A percentile compares a stretch with the other conserved stretches of the same genome.
These are phyloP conservation scores for Suaeda aralocaspica DNA, from an alignment of 148 eudicot species.

Conservation along the genomic window DNA sequence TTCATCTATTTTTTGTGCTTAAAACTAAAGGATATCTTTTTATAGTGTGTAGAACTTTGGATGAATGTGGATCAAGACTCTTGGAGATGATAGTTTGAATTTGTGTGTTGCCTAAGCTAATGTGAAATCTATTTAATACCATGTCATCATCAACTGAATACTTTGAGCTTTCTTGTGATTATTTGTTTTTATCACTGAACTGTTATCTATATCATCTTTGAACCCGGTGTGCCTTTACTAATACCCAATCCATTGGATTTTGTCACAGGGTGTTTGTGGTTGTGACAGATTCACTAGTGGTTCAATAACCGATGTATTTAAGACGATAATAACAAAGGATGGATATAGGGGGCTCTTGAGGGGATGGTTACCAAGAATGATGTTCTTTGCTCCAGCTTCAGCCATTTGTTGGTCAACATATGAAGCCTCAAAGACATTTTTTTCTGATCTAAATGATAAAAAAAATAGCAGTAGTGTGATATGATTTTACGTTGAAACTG, in stretches of 20 bases:
- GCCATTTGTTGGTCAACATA: constrained; percentile 89
- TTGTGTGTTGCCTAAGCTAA: not conserved
- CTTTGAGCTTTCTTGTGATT: not conserved
- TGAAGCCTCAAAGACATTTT: constrained; percentile 71
- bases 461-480: constrained; percentile 27
- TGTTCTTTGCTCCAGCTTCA: constrained; percentile 88
- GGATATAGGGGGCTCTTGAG: constrained; percentile 74
- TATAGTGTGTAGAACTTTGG: not conserved
- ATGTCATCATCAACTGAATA: not conserved
- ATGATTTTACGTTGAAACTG: constrained; percentile 13
- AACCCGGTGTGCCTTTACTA: not conserved
- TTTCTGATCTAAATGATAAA: constrained; percentile 41
- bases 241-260: not conserved
- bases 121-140: not conserved
- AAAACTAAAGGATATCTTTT: not conserved
- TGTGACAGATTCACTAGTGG: constrained; percentile 70
- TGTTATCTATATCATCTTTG: not conserved
- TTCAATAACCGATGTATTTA: constrained; percentile 56
- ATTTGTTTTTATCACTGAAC: not conserved
- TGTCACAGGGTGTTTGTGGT: constrained; percentile 76
- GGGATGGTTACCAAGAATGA: constrained; percentile 86
- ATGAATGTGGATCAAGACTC: not conserved
- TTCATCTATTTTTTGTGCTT: not conserved
- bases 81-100: not conserved
- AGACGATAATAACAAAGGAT: constrained; percentile 58